Conservation (phyloP, 2,329 filamentous ascomycete genomes). For the Cladophialophora immunda region DNA sequence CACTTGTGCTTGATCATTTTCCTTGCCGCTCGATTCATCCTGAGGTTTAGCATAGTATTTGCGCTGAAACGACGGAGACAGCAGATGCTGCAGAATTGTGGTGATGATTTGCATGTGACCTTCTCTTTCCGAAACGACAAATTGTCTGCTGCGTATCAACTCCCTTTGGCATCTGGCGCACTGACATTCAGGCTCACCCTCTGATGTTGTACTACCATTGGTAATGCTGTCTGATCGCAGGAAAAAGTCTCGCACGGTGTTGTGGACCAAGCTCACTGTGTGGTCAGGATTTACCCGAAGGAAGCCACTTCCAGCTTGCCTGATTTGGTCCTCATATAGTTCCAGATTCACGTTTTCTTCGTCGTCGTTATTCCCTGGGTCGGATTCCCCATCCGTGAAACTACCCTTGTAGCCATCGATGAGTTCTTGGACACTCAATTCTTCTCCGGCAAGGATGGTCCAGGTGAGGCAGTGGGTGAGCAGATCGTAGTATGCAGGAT, state of each 20-base stretch:
- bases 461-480: constrained; percentile 2
- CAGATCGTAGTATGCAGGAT: constrained; percentile 3
- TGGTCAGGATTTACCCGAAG: neutral
- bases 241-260: constrained; percentile 3
- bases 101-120: neutral
- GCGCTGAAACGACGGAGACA: constrained; percentile 1
- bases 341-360: neutral
- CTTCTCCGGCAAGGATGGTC: neutral
- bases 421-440: neutral
- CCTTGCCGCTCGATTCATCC: neutral
- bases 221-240: neutral
- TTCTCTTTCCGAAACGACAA: constrained; percentile 1
- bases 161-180: neutral
- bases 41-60: neutral
- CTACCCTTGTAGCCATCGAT: constrained; percentile 4
- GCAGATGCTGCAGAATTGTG: constrained; percentile 1
- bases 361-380: neutral
- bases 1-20: neutral
- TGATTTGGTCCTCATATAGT: constrained; percentile 1
- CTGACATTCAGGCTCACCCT: neutral
- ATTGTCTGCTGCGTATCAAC: neutral
- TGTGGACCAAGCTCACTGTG: neutral
- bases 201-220: neutral
- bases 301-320: constrained; percentile 1
- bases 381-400: neutral